Base-by-base conservation (phyloP, 2,329 filamentous ascomycete genomes). In the Calonectria crousiana region DNA sequence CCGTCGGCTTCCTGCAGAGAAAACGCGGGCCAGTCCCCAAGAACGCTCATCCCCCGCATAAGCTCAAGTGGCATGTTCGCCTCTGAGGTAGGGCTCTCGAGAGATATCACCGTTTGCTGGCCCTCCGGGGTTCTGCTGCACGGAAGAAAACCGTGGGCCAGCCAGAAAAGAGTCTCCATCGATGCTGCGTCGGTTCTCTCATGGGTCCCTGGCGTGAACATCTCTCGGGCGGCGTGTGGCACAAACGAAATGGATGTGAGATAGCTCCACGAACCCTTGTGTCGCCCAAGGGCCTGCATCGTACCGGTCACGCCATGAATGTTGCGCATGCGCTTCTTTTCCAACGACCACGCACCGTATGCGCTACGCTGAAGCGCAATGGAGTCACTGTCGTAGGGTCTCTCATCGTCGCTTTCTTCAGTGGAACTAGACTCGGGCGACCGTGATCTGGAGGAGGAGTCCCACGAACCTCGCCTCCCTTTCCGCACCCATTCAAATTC, bases 241-340 rank as follows among this genome's bases (percentile, higher is more conserved):
- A 74, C 72, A 34, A 74, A 74, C 0, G 72, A 74, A 14, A 74
- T 53, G 6, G 67, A 62, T 32, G 72, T 70, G 6, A 74, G 56
- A 28, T 67, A 71, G 20, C 72, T 74, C 72, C 72, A 74, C 14
- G 67, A 71, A 34, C 72, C 68, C 44, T 71, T 74, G 47, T 74
- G 68, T 4, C 72, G 53, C 9, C 72, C 72, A 47, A 74, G 67
- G 6, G 32, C 34, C 16, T 74, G 38, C 28, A 74, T 67, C 2
- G 47, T 68, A 6, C 68, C 62, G 11, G 72, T 74, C 8, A 58
- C 18, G 9, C 72, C 72, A 30, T 71, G 44, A 4, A 74, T 49
- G 10, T 49, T 56, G 16, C 36, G 36, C 47, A 56, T 36, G 26
- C 26, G 8, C n/a, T 41, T 56, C 11, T 62, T 26, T 3, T 47